Base-by-base conservation (phyloP, 306 rosid species). In the Mucuna pruriens region DNA sequence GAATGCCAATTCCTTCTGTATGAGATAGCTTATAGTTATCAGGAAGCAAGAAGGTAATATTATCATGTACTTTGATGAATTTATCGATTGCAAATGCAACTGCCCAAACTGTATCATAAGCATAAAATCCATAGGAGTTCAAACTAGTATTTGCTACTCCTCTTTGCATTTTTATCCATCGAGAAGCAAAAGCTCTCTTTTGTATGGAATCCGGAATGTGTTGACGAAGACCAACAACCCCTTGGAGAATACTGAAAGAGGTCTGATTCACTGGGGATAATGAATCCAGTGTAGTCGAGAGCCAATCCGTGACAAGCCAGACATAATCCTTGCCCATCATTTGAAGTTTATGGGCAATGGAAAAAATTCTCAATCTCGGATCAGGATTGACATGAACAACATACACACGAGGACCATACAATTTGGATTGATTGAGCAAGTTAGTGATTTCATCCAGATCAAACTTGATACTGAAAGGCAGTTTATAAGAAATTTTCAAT, bases 241-340 rank as follows among this genome's bases (percentile, higher is more conserved):
- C 99, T 85, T 91, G 88, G 29, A 95, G 86, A 58, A 83, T 51
- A 68, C 46, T 49, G 25, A 90, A 80, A 66, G 91, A 71, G 9
- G 94, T 60, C 77, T 31, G 86, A 72, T 78, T 86, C 73, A 25
- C 51, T 2, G 88, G 80, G 26, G 85, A 75, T 71, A 85, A 78
- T 19, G 99, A 93, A 85, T 90, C 93, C 9, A 93, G 9, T 44
- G 99, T 93, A 65, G 93, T 57, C 79, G 92, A 86, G 52, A 95
- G 91, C 98, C 97, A 95, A 84, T 95, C 98, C 0, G 97, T 91
- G 52, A 92, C 94, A 66, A 95, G 86, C 99, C 99, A 95, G 23
- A 89, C 98, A 63, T 87, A 95, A 42, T 83, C 80, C 34, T 84
- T 82, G 23, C 88, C 86, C 90, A 93, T 88, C 99, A 95, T 95